Evolutionary conservation across 257 asterid species (phyloP).

Genomic region (Datura wrightii): DNA sequence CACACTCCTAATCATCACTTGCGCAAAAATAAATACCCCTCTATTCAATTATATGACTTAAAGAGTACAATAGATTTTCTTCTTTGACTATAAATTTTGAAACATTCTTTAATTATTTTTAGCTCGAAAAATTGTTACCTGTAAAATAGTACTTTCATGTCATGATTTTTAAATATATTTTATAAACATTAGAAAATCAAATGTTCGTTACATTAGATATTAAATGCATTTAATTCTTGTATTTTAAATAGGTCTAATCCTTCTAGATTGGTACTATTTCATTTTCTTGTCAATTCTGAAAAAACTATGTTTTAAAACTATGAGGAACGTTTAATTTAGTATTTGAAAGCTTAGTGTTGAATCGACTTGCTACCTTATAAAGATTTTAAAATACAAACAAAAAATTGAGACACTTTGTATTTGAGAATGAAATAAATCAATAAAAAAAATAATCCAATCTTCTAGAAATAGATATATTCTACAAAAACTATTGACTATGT

Average conservation of each 20-base stretch:
- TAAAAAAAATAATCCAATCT: neutral
- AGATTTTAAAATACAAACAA: neutral
- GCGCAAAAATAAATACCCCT: neutral
- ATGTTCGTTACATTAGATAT: neutral
- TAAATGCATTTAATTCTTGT: neutral
- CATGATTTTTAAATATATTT: neutral
- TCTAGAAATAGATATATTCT: constrained; percentile 16
- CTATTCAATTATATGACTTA: neutral
- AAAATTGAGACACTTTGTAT: neutral
- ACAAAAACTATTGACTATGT: too few relatives aligned
- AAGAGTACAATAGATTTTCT: neutral
- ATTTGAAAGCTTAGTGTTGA: constrained; percentile 11
- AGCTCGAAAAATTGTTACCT: neutral
- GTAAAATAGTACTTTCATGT: neutral
- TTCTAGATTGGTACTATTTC: neutral
- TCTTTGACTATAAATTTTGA: neutral
- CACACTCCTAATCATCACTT: neutral
- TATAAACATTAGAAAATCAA: neutral
- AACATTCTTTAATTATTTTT: neutral
- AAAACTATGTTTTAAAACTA: neutral
- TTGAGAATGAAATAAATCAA: neutral
- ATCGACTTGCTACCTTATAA: constrained; percentile 7
- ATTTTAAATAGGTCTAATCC: neutral
- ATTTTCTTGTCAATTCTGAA: neutral
- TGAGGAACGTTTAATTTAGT: neutral